Evolutionary conservation across 1,284 basidiomycete species (phyloP), one percentile per base, ranked within the genome.

Genomic region (Tilletia setariae): DNA sequence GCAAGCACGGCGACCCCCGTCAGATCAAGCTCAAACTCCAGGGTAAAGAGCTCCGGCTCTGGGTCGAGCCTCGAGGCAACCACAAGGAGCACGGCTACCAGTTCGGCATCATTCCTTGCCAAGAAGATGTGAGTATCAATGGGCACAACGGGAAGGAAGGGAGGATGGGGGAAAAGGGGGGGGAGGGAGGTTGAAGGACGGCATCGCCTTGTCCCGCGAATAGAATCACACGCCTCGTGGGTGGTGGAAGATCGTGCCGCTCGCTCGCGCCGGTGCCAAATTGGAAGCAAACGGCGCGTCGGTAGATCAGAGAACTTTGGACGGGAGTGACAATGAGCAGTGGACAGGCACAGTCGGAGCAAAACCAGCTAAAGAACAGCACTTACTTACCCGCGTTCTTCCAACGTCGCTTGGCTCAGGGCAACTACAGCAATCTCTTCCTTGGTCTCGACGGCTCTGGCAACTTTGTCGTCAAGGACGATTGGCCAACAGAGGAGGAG

Each of bases 71-170:
- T 46, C 44, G 44, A 15, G 44, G 44, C 15, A 46, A 46, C n/a
- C 44, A 46, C 44, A 46, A 46, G 44, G 44, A 46, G 44, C n/a
- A 46, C 44, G 44, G 44, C 15, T 46, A 46, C 44, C 44, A 46
- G 44, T 46, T 46, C 44, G 44, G 44, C 15, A 15, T 46, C 15
- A 46, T 46, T n/a, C 44, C 44, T 46, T 46, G 44, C 44, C 13
- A 46, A n/a, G 44, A 46, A n/a, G 44, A 46, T 46, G 44, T 46
- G 44, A 46, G 44, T 46, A n/a, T n/a, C n/a, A n/a, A n/a, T n/a
- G n/a, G n/a, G n/a, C n/a, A n/a, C n/a, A n/a, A n/a, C n/a, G n/a
- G n/a, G n/a, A n/a, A n/a, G n/a, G n/a, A n/a, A n/a, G n/a, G n/a
- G n/a, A n/a, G n/a, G n/a, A n/a, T n/a, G n/a, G n/a, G n/a, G n/a